Conservation (phyloP, 2,329 filamentous ascomycete genomes). For the Penicillium nordicum region DNA sequence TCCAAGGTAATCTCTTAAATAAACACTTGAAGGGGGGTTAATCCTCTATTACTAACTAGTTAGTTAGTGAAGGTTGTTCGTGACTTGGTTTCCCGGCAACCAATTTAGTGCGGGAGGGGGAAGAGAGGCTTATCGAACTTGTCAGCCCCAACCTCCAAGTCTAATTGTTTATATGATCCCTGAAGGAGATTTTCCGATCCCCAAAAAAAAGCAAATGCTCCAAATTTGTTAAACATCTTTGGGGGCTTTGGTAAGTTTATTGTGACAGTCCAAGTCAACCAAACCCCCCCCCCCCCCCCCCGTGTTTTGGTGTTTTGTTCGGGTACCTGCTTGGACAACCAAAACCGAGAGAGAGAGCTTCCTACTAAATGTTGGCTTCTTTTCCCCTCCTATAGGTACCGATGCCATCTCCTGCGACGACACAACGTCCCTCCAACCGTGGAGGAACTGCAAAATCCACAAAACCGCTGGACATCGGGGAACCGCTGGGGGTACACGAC, state of each 20-base stretch:
- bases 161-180: conserved; percentile 10
- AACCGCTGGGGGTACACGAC: conserved; percentile 57
- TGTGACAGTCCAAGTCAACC: not conserved
- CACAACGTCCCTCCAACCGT: conserved; percentile 40
- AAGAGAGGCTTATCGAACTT: conserved; percentile 19
- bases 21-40: not conserved
- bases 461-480: conserved; percentile 52
- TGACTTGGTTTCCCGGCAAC: conserved; percentile 10
- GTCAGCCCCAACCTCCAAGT: not conserved
- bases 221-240: conserved; percentile 1
- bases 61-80: not conserved
- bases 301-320: conserved; percentile 4
- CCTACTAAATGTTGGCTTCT: not conserved
- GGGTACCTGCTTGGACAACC: conserved; percentile 10
- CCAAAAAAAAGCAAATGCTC: conserved; percentile 15
- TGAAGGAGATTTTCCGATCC: conserved; percentile 4
- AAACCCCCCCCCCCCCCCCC: conserved; percentile 5
- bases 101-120: conserved; percentile 8
- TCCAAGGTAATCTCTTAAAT: not conserved
- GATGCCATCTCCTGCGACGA: conserved; percentile 43
- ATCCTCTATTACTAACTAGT: too few species aligned
- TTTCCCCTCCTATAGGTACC: conserved; percentile 17
- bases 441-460: conserved; percentile 56
- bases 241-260: conserved; percentile 11
- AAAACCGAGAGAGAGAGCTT: conserved; percentile 1